Evolutionary conservation across 129 eudicot genomes (phyloP).

Genomic region (Flaveria linearis): DNA sequence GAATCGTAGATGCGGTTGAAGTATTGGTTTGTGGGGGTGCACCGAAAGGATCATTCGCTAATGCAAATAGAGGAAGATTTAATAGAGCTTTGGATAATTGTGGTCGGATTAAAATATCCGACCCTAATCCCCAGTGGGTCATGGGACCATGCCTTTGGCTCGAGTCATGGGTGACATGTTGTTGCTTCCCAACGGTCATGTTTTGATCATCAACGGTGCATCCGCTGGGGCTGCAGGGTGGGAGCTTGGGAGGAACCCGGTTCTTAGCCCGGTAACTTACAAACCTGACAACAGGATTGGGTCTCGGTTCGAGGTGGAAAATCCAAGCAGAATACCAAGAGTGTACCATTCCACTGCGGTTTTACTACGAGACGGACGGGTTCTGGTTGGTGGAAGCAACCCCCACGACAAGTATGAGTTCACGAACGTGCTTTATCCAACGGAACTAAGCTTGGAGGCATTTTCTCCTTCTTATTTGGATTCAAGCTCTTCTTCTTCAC

Average conservation of each 20-base stretch:
- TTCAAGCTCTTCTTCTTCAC: conserved; percentile 27
- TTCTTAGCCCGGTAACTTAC: conserved; percentile 55
- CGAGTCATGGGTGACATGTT: conserved; percentile 79
- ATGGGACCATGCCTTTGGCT: conserved; percentile 70
- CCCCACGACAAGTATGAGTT: conserved; percentile 59
- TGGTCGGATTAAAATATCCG: conserved; percentile 54
- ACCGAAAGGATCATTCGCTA: conserved; percentile 48
- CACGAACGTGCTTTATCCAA: conserved; percentile 54
- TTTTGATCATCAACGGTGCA: conserved; percentile 54
- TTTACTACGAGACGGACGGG: conserved; percentile 57
- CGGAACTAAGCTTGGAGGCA: conserved; percentile 70
- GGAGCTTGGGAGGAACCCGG: conserved; percentile 64
- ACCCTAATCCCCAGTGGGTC: conserved; percentile 52
- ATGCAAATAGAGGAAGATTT: conserved; percentile 46
- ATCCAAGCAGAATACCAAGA: conserved; percentile 48
- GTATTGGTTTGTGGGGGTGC: conserved; percentile 85
- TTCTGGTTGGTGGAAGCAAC: conserved; percentile 71
- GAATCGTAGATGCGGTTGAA: conserved; percentile 29
- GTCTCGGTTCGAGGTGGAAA: conserved; percentile 54
- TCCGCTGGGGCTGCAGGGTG: conserved; percentile 60
- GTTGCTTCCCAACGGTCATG: conserved; percentile 54
- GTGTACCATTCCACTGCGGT: conserved; percentile 65
- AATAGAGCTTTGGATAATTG: conserved; percentile 52
- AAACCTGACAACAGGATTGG: conserved; percentile 30
- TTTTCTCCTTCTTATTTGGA: conserved; percentile 70